A percentile compares a stretch with the other conserved stretches of the same genome.
Conservation (phyloP, 2,329 filamentous ascomycete genomes). For the Clarireedia sp. region DNA sequence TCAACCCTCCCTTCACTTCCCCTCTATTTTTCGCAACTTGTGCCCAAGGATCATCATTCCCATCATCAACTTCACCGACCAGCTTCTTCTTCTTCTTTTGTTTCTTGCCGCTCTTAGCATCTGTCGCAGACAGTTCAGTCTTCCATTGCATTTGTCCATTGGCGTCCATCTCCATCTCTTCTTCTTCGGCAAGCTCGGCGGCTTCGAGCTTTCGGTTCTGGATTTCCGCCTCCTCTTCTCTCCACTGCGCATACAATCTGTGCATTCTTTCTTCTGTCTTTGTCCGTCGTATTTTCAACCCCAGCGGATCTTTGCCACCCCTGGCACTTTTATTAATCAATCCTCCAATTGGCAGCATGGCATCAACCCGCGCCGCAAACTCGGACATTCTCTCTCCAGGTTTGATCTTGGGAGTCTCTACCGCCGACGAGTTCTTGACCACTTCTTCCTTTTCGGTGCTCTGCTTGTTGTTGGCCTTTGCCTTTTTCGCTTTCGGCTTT, state of each 20-base stretch:
- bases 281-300: constrained; percentile 62
- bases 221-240: constrained; percentile 53
- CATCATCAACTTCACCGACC: constrained; percentile 36
- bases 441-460: constrained; percentile 12
- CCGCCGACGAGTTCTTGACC: constrained; percentile 16
- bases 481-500: constrained; percentile 24
- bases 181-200: constrained; percentile 26
- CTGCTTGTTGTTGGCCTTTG: constrained; percentile 19
- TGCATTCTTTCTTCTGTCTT: constrained; percentile 80
- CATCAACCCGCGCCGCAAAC: constrained; percentile 76
- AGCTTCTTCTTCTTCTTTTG: constrained; percentile 30
- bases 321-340: constrained; percentile 55
- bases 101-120: constrained; percentile 6
- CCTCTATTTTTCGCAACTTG: constrained; percentile 24
- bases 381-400: constrained; percentile 79
- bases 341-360: constrained; percentile 67
- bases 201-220: constrained; percentile 26
- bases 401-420: constrained; percentile 57
- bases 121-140: constrained; percentile 49
- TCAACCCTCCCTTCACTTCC: constrained; percentile 30
- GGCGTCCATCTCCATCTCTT: constrained; percentile 24
- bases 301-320: constrained; percentile 53
- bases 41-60: constrained; percentile 30
- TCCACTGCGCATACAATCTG: constrained; percentile 72
- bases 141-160: constrained; percentile 45